Evolutionary conservation across 2,329 filamentous ascomycete genomes (phyloP).

Genomic region (Neophaeococcomyces mojaviensis): DNA sequence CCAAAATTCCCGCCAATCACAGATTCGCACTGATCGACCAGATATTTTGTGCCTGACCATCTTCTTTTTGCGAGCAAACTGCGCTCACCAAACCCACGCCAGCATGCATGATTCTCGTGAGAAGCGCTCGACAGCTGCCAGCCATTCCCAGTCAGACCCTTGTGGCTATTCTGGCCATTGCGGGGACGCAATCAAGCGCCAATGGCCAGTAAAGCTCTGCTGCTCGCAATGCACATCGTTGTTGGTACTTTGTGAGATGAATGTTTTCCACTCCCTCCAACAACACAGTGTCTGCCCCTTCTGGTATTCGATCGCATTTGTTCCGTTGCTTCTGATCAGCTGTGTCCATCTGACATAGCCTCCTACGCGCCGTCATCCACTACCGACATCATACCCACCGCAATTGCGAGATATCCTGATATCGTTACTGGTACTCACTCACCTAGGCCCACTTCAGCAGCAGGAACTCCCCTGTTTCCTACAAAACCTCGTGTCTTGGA

Average conservation of each 20-base stretch:
- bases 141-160: constrained; percentile 1
- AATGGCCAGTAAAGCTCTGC: constrained; percentile 7
- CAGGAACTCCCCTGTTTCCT: background rate
- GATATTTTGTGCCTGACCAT: constrained; percentile 6
- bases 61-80: background rate
- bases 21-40: background rate
- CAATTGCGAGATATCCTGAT: background rate
- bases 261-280: background rate
- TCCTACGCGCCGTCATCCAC: background rate
- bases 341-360: background rate
- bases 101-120: constrained; percentile 4
- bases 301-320: constrained; percentile 5
- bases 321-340: background rate
- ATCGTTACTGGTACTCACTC: background rate
- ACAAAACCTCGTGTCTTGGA: background rate
- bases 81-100: background rate
- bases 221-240: background rate
- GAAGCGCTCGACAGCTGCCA: constrained; percentile 4
- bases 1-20: background rate
- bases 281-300: background rate
- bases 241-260: constrained; percentile 7
- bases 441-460: background rate
- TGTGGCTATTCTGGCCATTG: constrained; percentile 7
- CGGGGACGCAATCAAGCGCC: constrained; percentile 11
- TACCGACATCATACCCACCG: background rate